Conservation (phyloP, 805 yeast species). For the Sugiyamaella lignohabitans region DNA sequence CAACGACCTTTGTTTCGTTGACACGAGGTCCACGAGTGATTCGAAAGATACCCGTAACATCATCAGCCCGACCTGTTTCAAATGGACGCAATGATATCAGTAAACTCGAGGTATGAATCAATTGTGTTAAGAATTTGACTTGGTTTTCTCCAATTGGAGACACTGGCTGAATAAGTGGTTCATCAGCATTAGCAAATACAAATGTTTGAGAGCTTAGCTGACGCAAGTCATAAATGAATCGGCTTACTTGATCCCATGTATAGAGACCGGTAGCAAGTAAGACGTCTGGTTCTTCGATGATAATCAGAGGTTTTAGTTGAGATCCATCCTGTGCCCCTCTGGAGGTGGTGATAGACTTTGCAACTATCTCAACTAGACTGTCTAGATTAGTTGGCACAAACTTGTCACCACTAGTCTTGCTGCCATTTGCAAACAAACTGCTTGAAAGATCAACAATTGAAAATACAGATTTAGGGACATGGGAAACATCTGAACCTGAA, state of each 20-base stretch:
- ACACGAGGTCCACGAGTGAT: constrained; percentile 48
- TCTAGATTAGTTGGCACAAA: constrained; percentile 11
- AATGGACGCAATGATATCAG: constrained; percentile 59
- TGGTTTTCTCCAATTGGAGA: constrained; percentile 36
- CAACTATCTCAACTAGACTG: neutral
- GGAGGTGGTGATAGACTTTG: neutral
- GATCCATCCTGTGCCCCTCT: constrained; percentile 2
- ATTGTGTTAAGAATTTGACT: constrained; percentile 41
- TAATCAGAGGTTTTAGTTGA: constrained; percentile 23
- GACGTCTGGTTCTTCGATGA: constrained; percentile 45
- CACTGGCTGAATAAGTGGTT: constrained; percentile 33
- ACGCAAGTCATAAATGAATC: constrained; percentile 33
- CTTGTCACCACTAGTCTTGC: no score
- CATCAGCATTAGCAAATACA: constrained; percentile 37
- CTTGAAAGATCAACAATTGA: constrained; percentile 16
- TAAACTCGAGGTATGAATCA: constrained; percentile 46
- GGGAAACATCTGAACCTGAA: neutral
- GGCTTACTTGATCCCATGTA: constrained; percentile 33
- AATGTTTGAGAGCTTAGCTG: constrained; percentile 28
- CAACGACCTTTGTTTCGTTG: constrained; percentile 31
- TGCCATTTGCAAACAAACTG: constrained; percentile 9
- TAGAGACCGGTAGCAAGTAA: constrained; percentile 40
- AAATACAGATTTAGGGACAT: neutral
- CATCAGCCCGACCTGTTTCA: constrained; percentile 75
- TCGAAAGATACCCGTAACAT: constrained; percentile 66